Evolutionary conservation across 495 filamentous ascomycete species (phyloP).

Genomic region (Chaetomium fimeti): DNA sequence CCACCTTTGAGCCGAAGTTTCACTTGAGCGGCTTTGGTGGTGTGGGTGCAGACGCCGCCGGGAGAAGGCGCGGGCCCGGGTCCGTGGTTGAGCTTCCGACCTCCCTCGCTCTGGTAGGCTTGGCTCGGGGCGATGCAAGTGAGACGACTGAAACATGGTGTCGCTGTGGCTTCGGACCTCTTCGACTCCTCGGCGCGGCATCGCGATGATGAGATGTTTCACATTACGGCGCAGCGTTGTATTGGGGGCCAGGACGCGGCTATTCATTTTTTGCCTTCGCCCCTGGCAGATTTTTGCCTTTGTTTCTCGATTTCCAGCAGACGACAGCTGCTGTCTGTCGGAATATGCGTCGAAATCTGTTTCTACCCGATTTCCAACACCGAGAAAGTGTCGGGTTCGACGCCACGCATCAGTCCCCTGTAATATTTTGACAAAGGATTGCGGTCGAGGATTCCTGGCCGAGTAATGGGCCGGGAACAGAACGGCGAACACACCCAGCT

Average conservation of each 20-base stretch:
- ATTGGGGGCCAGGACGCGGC: not conserved
- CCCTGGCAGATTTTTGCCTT: not conserved
- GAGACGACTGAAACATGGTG: not conserved
- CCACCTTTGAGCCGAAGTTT: not conserved
- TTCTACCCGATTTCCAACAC: not conserved
- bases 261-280: not conserved
- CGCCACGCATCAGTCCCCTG: not conserved
- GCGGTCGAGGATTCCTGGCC: not conserved
- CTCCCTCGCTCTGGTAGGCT: not conserved
- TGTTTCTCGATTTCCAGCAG: not conserved
- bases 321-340: not conserved
- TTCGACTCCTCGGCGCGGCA: not conserved
- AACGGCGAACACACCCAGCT: not conserved
- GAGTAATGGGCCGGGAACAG: not conserved
- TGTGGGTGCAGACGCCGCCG: not conserved
- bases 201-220: not conserved
- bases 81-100: not conserved
- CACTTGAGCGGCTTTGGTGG: not conserved
- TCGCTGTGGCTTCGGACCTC: not conserved
- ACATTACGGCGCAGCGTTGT: not conserved
- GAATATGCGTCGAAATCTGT: not conserved
- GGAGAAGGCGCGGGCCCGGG: not conserved
- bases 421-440: not conserved
- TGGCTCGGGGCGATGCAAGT: not conserved
- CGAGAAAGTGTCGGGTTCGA: not conserved